Conservation (phyloP, 2,329 filamentous ascomycete species). For the Aspergillus sp. region DNA sequence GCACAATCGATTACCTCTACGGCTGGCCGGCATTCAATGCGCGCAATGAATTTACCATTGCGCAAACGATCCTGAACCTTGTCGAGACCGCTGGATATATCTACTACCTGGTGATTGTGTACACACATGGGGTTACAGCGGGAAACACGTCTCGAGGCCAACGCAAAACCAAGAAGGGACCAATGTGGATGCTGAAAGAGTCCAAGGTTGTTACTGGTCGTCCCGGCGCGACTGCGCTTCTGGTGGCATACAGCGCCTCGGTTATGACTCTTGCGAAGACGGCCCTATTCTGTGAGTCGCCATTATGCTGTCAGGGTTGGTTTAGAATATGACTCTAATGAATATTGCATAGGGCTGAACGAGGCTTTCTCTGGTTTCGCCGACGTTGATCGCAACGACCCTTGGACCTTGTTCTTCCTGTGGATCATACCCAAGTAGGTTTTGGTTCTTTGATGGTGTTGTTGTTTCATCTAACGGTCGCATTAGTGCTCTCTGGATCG, state of each 20-base stretch:
- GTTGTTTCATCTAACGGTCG: slow-evolving; percentile 18
- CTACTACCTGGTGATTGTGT: slow-evolving; percentile 61
- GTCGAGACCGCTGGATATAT: slow-evolving; percentile 68
- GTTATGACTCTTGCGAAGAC: slow-evolving; percentile 70
- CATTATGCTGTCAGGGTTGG: neutral
- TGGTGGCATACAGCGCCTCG: slow-evolving; percentile 61
- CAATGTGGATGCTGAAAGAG: slow-evolving; percentile 49
- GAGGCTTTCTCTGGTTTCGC: slow-evolving; percentile 63
- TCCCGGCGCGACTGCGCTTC: slow-evolving; percentile 55
- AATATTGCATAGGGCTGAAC: slow-evolving; percentile 50
- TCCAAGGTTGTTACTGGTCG: slow-evolving; percentile 55
- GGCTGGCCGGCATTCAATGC: slow-evolving; percentile 71
- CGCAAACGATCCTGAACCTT: slow-evolving; percentile 70
- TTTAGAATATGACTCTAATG: neutral
- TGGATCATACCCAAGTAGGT: slow-evolving; percentile 69
- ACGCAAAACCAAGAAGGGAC: slow-evolving; percentile 34
- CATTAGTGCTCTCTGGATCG: slow-evolving; percentile 62
- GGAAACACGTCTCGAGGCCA: slow-evolving; percentile 23
- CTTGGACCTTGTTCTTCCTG: slow-evolving; percentile 54
- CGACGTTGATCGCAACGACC: slow-evolving; percentile 64
- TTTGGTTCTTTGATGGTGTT: neutral
- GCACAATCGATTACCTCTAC: slow-evolving; percentile 77
- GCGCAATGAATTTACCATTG: slow-evolving; percentile 72
- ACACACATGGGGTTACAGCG: slow-evolving; percentile 41
- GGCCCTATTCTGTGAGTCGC: slow-evolving; percentile 62